Percentiles rank a stretch among this genome's conserved stretches.
These are phyloP conservation scores for Talaromyces funiculosus DNA, from an alignment of 2,329 filamentous ascomycete species.

Conservation along the genomic window DNA sequence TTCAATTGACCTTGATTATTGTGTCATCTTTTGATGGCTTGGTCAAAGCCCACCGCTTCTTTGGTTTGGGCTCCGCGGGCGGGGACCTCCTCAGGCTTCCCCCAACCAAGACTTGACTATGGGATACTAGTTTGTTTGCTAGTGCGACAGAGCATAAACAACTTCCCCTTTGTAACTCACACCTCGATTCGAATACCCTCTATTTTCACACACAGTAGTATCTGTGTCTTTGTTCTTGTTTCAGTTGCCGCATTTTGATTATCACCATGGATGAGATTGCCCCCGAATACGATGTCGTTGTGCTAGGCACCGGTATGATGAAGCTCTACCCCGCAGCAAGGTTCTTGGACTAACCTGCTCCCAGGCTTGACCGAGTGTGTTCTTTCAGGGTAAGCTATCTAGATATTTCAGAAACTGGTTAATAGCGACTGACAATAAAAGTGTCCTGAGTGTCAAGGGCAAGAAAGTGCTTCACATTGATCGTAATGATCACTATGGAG, in stretches of 20 bases:
- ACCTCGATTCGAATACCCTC: conserved; percentile 12
- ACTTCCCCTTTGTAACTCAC: conserved; percentile 14
- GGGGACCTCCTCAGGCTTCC: background rate
- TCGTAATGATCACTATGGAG: conserved; percentile 97
- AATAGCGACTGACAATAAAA: conserved; percentile 32
- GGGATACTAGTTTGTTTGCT: background rate
- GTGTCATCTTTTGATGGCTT: background rate
- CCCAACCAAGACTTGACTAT: background rate
- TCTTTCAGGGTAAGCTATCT: conserved; percentile 72
- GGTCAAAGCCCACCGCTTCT: conserved; percentile 1
- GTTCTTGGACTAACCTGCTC: conserved; percentile 24
- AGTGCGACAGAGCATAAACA: conserved; percentile 2
- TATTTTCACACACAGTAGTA: conserved; percentile 8
- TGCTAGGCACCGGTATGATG: conserved; percentile 83
- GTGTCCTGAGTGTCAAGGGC: conserved; percentile 95
- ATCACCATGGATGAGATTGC: conserved; percentile 91
- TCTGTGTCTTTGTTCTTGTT: background rate
- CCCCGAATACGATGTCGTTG: conserved; percentile 96
- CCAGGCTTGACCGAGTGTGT: conserved; percentile 96
- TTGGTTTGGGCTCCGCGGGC: conserved; percentile 3
- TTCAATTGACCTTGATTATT: background rate
- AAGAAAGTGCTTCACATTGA: conserved; percentile 99
- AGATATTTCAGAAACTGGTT: too few species aligned
- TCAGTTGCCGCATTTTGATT: conserved; percentile 12
- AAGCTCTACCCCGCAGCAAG: conserved; percentile 27